Conservation (phyloP, 202 grass and related monocot species). For the Sporobolus alterniflorus region DNA sequence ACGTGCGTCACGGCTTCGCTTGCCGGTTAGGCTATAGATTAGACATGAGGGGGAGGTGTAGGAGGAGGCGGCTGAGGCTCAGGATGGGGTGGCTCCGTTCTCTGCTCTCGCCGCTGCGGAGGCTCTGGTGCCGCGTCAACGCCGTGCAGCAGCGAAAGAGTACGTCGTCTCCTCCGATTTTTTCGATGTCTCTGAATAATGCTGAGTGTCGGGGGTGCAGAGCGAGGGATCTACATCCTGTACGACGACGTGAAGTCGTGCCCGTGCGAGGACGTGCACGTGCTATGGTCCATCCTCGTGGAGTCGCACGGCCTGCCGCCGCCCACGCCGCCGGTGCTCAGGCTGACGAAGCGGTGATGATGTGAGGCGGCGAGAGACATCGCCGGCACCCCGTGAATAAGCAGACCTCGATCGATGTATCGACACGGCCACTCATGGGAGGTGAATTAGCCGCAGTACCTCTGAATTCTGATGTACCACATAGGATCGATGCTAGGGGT, state of each 20-base stretch:
- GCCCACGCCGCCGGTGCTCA: slow-evolving; percentile 37
- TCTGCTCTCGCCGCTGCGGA: slow-evolving; percentile 59
- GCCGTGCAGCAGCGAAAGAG: slow-evolving; percentile 60
- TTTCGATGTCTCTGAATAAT: too few relatives aligned
- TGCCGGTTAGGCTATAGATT: slow-evolving; percentile 29
- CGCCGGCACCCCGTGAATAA: slow-evolving; percentile 33
- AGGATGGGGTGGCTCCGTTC: slow-evolving; percentile 76
- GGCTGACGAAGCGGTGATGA: slow-evolving; percentile 38
- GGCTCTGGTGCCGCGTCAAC: slow-evolving; percentile 65
- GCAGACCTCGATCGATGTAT: not conserved
- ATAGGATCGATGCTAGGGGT: not conserved
- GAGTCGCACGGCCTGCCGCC: slow-evolving; percentile 73
- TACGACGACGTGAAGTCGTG: slow-evolving; percentile 93
- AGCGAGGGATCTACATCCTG: slow-evolving; percentile 84
- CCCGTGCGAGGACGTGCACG: slow-evolving; percentile 86
- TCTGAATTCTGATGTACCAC: not conserved
- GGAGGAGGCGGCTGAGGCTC: slow-evolving; percentile 12
- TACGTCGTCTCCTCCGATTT: slow-evolving; percentile 12
- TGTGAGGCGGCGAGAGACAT: not conserved
- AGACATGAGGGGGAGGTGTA: not conserved
- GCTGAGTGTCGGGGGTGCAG: slow-evolving; percentile 45
- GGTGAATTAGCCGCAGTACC: not conserved
- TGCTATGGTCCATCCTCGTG: slow-evolving; percentile 82
- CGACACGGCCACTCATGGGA: slow-evolving; percentile 7
- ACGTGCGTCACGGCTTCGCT: not conserved